A percentile compares a stretch with the other conserved stretches of the same genome.
These are phyloP conservation scores for Alternaria alternata DNA, from an alignment of 2,329 filamentous ascomycete species.

Conservation along the genomic window DNA sequence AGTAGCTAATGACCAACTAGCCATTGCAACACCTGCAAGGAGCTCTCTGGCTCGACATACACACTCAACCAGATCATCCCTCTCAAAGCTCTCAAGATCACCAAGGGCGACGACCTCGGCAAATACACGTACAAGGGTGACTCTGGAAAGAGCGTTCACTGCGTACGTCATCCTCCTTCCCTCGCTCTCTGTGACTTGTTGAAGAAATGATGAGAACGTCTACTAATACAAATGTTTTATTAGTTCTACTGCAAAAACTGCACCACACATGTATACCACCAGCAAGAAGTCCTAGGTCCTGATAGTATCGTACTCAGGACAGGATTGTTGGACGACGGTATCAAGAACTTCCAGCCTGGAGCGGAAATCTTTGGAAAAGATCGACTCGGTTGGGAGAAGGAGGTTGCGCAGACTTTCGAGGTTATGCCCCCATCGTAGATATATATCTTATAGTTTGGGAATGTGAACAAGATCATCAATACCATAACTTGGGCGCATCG, in stretches of 20 bases:
- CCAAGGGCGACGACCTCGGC: constrained; percentile 59
- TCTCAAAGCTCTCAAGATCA: constrained; percentile 59
- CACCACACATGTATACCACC: constrained; percentile 64
- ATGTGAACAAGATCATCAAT: not conserved
- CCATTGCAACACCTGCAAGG: constrained; percentile 67
- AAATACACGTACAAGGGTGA: constrained; percentile 66
- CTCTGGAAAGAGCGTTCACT: constrained; percentile 63
- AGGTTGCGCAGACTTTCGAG: constrained; percentile 58
- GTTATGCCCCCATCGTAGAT: constrained; percentile 52
- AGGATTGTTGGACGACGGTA: constrained; percentile 55
- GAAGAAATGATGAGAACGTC: not conserved
- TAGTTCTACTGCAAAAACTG: constrained; percentile 65
- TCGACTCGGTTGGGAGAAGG: constrained; percentile 60
- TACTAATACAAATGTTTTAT: not conserved
- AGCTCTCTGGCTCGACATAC: constrained; percentile 59
- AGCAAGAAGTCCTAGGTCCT: constrained; percentile 60
- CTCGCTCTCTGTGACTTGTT: no score
- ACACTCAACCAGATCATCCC: constrained; percentile 65
- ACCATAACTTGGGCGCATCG: not conserved
- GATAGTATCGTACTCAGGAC: constrained; percentile 64
- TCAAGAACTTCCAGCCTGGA: constrained; percentile 58
- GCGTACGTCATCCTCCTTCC: constrained; percentile 33
- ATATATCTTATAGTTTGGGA: not conserved
- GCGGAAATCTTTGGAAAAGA: constrained; percentile 66
- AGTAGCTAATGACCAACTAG: constrained; percentile 37